Conservation (phyloP, 495 filamentous ascomycete genomes). For the Daldinia bambusicola region DNA sequence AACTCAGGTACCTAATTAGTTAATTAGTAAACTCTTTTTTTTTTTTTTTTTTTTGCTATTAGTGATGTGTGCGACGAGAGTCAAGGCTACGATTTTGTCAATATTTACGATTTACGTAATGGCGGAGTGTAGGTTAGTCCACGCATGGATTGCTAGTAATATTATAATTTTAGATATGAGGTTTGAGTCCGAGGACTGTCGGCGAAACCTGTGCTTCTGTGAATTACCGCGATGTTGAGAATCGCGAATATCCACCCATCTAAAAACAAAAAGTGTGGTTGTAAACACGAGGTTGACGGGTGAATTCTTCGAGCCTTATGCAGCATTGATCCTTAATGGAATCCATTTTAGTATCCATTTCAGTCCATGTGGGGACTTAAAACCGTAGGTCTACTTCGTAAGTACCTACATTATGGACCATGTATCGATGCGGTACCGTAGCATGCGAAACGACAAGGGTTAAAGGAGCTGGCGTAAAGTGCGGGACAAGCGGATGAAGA, state of each 20-base stretch:
- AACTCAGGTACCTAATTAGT: no score
- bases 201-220: constrained; percentile 3
- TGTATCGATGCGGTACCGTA: constrained; percentile 4
- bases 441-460: constrained; percentile 15
- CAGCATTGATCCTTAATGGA: constrained; percentile 24
- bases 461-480: constrained; percentile 20
- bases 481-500: constrained; percentile 33
- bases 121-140: constrained; percentile 12
- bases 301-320: constrained; percentile 13
- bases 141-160: not conserved
- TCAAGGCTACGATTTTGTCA: not conserved
- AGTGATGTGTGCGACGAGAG: constrained; percentile 7
- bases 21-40: no score
- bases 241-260: constrained; percentile 9
- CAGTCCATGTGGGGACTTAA: not conserved
- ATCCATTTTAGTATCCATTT: constrained; percentile 2
- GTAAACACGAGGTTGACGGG: constrained; percentile 6
- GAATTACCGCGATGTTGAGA: constrained; percentile 8
- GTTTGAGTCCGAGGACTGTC: constrained; percentile 13
- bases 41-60: not conserved
- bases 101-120: constrained; percentile 34
- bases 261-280: constrained; percentile 6
- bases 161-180: constrained; percentile 5
- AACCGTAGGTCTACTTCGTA: not conserved
- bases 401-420: constrained; percentile 10